Conservation (phyloP, 208 protist genomes). For the Acanthamoeba castellanii region DNA sequence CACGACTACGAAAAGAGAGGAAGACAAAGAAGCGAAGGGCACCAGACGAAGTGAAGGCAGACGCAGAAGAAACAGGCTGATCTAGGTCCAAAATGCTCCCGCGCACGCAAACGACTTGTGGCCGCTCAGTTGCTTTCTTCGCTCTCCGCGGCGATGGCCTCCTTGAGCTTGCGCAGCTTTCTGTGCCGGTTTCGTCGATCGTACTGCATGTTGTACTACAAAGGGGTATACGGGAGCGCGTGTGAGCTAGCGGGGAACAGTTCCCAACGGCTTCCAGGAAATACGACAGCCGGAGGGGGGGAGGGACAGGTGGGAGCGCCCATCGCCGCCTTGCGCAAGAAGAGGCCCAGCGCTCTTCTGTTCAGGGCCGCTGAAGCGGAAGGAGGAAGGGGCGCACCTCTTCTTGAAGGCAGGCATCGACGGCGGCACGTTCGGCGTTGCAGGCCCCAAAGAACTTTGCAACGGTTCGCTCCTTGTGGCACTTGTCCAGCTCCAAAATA, state of each 20-base stretch:
- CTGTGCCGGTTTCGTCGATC: conserved; percentile 39
- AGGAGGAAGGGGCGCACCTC: background rate
- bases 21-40: background rate
- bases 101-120: too few species aligned
- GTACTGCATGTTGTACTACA: conserved; percentile 61
- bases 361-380: too few species aligned
- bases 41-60: background rate
- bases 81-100: background rate
- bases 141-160: background rate
- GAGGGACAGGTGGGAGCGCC: background rate
- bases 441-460: conserved; percentile 58
- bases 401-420: conserved; percentile 53
- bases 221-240: background rate
- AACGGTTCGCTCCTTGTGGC: conserved; percentile 41
- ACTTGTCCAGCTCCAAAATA: conserved; percentile 13
- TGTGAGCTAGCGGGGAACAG: background rate
- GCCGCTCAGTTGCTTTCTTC: background rate
- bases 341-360: too few species aligned
- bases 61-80: background rate
- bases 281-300: background rate
- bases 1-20: background rate
- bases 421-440: conserved; percentile 3
- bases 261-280: background rate
- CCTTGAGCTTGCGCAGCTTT: conserved; percentile 54
- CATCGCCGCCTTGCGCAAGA: background rate